Evolutionary conservation across 1,284 basidiomycete species (phyloP).

Genomic region (Malassezia furfur): DNA sequence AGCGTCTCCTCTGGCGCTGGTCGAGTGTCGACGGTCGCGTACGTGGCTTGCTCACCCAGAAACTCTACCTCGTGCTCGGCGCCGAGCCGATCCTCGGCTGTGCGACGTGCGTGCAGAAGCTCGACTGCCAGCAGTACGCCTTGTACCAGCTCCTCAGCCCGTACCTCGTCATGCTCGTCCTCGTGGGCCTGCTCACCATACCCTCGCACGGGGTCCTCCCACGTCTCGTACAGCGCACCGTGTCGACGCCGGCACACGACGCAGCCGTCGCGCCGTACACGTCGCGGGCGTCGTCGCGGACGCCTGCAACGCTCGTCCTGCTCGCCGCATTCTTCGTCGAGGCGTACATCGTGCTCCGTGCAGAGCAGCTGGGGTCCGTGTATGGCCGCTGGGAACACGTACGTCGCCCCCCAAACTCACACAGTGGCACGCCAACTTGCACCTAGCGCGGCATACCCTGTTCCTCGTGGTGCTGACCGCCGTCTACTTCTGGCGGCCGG

Average conservation of each 20-base stretch:
- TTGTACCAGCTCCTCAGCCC: neutral
- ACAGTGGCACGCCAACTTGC: slow-evolving; percentile 16
- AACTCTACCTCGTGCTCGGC: slow-evolving; percentile 17
- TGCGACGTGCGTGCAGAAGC: neutral
- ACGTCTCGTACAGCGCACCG: neutral
- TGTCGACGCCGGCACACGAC: neutral
- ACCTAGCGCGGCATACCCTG: slow-evolving; percentile 9
- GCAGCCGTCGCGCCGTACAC: neutral
- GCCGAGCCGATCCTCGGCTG: slow-evolving; percentile 10
- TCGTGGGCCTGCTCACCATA: slow-evolving; percentile 7
- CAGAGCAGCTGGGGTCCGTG: neutral
- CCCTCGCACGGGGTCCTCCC: slow-evolving; percentile 4
- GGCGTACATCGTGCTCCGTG: neutral
- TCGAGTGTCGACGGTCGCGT: slow-evolving; percentile 16
- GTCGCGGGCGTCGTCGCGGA: slow-evolving; percentile 3
- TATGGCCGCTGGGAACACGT: slow-evolving; percentile 12
- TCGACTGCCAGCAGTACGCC: slow-evolving; percentile 8
- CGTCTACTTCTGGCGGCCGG: neutral
- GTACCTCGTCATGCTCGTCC: neutral
- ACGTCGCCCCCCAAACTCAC: neutral
- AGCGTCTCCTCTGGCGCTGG: slow-evolving; percentile 8
- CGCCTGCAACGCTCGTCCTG: neutral
- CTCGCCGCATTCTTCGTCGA: neutral
- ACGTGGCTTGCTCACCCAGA: slow-evolving; percentile 4
- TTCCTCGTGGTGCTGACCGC: neutral